Evolutionary conservation across 345 rosid species (phyloP).

Genomic region (Ceriops tagal): DNA sequence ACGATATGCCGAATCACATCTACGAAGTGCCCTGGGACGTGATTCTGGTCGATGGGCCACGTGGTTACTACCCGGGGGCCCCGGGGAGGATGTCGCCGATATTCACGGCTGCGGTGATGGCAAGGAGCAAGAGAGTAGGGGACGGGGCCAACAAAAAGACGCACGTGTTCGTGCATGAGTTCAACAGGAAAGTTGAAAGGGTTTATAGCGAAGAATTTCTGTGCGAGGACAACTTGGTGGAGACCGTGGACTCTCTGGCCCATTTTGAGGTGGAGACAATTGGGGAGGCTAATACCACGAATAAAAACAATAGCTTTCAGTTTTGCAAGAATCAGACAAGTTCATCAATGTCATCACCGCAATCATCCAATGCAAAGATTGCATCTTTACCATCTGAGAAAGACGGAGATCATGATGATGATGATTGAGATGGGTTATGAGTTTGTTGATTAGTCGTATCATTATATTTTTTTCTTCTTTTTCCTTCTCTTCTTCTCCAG

Average conservation of each 20-base stretch:
- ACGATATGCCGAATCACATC: slow-evolving; percentile 78
- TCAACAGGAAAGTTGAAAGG: slow-evolving; percentile 62
- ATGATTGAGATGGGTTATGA: slow-evolving; percentile 17
- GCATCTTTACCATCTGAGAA: slow-evolving; percentile 9
- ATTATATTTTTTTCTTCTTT: slow-evolving; percentile 3
- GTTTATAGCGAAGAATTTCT: slow-evolving; percentile 64
- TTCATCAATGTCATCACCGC: slow-evolving; percentile 9
- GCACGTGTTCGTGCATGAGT: slow-evolving; percentile 80
- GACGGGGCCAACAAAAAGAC: slow-evolving; percentile 36
- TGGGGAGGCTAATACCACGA: not conserved
- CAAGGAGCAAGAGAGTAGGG: slow-evolving; percentile 46
- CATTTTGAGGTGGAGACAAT: slow-evolving; percentile 46
- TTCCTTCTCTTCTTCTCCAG: not conserved
- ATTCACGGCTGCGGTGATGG: slow-evolving; percentile 74
- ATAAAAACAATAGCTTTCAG: slow-evolving; percentile 4
- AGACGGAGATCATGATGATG: slow-evolving; percentile 22
- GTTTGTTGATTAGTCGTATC: slow-evolving; percentile 4
- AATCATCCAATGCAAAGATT: slow-evolving; percentile 12
- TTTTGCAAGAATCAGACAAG: slow-evolving; percentile 51
- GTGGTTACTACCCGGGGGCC: slow-evolving; percentile 50
- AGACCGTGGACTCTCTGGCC: slow-evolving; percentile 50
- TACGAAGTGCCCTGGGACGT: slow-evolving; percentile 81
- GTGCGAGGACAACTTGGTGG: slow-evolving; percentile 63
- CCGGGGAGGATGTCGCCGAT: slow-evolving; percentile 91
- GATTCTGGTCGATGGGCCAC: slow-evolving; percentile 75